phyloP scores from a whole-genome alignment of 2,329 filamentous ascomycete genomes.

The Penicillium sp. region DNA sequence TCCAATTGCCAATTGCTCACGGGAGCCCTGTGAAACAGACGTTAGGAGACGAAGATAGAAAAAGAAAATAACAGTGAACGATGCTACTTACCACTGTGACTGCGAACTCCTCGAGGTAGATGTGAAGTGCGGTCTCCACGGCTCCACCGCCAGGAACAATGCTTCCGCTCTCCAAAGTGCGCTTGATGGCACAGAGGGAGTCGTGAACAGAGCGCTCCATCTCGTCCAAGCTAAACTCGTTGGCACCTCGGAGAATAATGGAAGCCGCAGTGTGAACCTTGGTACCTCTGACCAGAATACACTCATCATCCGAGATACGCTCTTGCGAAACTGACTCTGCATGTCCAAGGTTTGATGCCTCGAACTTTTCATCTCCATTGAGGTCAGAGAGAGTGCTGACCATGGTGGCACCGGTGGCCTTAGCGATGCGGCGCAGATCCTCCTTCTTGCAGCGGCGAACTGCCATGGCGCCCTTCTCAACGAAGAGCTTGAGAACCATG shows the following conservation, averaged over 20 bases:
- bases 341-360: slow-evolving; percentile 80
- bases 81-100: slow-evolving; percentile 73
- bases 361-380: slow-evolving; percentile 96
- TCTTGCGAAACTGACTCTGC: slow-evolving; percentile 98
- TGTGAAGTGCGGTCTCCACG: slow-evolving; percentile 97
- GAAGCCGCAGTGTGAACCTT: slow-evolving; percentile 93
- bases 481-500: slow-evolving; percentile 86
- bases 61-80: not conserved
- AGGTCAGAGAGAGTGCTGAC: slow-evolving; percentile 92
- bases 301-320: slow-evolving; percentile 97
- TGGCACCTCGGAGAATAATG: slow-evolving; percentile 90
- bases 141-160: slow-evolving; percentile 96
- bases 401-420: slow-evolving; percentile 89
- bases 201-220: slow-evolving; percentile 99
- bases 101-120: slow-evolving; percentile 98
- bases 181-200: slow-evolving; percentile 93
- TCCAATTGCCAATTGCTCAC: slow-evolving; percentile 95
- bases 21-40: slow-evolving; percentile 60
- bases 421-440: slow-evolving; percentile 91
- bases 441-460: slow-evolving; percentile 98
- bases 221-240: slow-evolving; percentile 95
- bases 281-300: slow-evolving; percentile 93
- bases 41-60: slow-evolving; percentile 8
- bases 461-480: slow-evolving; percentile 93
- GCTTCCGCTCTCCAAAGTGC: slow-evolving; percentile 91